A percentile compares a stretch with the other conserved stretches of the same genome.
These are phyloP conservation scores for Leucogyrophana mollusca DNA, from an alignment of 768 basidiomycete species.

Conservation along the genomic window DNA sequence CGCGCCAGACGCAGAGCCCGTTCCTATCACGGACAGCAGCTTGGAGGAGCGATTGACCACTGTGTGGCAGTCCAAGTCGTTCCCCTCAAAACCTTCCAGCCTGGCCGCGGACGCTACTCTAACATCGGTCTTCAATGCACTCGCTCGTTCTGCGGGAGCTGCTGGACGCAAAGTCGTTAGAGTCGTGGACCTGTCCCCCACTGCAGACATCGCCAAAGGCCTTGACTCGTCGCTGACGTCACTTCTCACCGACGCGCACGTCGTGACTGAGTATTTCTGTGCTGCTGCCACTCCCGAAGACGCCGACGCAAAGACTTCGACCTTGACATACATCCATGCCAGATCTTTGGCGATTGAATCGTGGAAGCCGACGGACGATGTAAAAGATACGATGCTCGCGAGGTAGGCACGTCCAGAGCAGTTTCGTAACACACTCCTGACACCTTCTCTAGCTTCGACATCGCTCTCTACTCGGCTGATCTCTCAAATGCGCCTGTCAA, in stretches of 20 bases:
- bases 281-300: conserved; percentile 15
- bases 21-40: conserved; percentile 21
- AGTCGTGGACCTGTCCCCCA: conserved; percentile 21
- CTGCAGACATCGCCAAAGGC: conserved; percentile 12
- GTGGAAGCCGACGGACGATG: too few relatives aligned
- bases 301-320: conserved; percentile 21
- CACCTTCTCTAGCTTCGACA: conserved; percentile 14
- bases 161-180: conserved; percentile 22
- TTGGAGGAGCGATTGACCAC: conserved; percentile 30
- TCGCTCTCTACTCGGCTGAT: too few relatives aligned
- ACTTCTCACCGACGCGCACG: conserved; percentile 12
- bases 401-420: too few relatives aligned
- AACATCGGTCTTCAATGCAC: conserved; percentile 12
- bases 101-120: conserved; percentile 5
- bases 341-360: conserved; percentile 18
- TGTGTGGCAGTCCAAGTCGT: conserved; percentile 28
- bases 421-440: too few relatives aligned
- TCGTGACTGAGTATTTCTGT: conserved; percentile 16
- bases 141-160: conserved; percentile 13
- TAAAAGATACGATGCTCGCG: too few relatives aligned
- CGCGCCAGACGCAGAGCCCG: conserved; percentile 26
- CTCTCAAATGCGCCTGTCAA: too few relatives aligned
- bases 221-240: conserved; percentile 15
- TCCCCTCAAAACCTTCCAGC: conserved; percentile 13
- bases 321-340: conserved; percentile 10